Evolutionary conservation across 23 red algal species (phyloP), one percentile per base, ranked within the genome.

Genomic region (Gracilaria domingensis): DNA sequence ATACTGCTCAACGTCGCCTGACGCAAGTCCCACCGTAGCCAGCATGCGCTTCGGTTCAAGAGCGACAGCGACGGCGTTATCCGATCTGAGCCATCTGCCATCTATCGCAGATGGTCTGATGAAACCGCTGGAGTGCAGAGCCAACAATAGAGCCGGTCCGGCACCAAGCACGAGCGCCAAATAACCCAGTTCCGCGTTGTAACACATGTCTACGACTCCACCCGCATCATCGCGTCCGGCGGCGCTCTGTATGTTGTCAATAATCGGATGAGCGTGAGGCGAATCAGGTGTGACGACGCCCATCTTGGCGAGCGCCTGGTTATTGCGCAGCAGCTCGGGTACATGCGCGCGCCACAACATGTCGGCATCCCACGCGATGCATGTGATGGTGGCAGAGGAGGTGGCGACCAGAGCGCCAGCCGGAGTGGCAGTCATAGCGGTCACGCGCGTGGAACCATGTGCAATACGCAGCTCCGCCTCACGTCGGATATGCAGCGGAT

Each of bases 1-100:
- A 60, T 88, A 98, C 54, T 92, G 84, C 80, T 98, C 96, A 18
- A 98, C 90, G 38, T 94, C 88, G 51, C 96, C 86, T 60, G 90
- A 58, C 23, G 26, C 39, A 12, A 94, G 61, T 37, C 96, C 96
- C 12, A 98, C 87, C 8, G 96, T 91, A 34, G 93, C 93, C 28
- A 88, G 40, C 84, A 92, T 88, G 28, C 93, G 90, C 84, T 76
- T 71, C 29, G 96, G 81, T 45, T 94, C 91, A 23, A 98, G 74
- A 20, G 90, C 85, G 16, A 98, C 80, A 48, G 87, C 84, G 0
- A 88, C 81, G 14, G 84, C 91, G 61, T 62, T 55, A 14, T 51
- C 54, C 25, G 87, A 47, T 30, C 96, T 61, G 26, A 98, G 78
- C 88, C 92, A 93, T 26, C 83, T 62, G 21, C 86, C 88, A 29